A percentile compares a stretch with the other conserved stretches of the same genome.
Conservation (phyloP, 2,329 filamentous ascomycete species). For the Fusarium chuoi region DNA sequence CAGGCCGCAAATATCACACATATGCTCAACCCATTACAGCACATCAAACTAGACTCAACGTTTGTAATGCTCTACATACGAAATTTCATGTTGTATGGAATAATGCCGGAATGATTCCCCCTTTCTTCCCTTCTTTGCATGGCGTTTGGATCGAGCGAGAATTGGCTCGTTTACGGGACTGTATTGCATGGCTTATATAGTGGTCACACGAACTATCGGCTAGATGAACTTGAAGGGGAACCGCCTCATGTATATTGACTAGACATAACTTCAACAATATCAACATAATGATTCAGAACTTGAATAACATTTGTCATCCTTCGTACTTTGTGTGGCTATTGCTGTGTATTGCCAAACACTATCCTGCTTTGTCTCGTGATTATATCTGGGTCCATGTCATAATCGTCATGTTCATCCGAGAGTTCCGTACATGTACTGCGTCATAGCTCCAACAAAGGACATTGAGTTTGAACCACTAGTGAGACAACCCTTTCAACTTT, state of each 20-base stretch:
- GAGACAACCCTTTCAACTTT: not conserved
- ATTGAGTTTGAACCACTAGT: not conserved
- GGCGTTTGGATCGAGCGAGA: constrained; percentile 23
- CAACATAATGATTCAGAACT: not conserved
- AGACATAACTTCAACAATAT: not conserved
- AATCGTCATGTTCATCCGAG: not conserved
- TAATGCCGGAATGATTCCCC: constrained; percentile 32
- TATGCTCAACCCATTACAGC: not conserved
- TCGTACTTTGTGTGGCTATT: not conserved
- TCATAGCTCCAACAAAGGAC: not conserved
- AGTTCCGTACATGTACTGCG: not conserved
- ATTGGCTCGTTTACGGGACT: not conserved
- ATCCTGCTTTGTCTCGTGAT: not conserved
- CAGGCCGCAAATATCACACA: not conserved
- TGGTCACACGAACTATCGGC: not conserved
- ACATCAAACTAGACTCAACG: not conserved
- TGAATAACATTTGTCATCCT: not conserved
- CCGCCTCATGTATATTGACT: not conserved
- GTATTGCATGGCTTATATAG: not conserved
- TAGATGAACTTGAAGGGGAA: not conserved
- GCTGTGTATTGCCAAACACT: not conserved
- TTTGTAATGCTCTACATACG: not conserved
- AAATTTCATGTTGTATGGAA: constrained; percentile 15
- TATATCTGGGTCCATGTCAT: not conserved
- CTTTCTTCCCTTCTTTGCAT: constrained; percentile 11